A percentile compares a stretch with the other conserved stretches of the same genome.
Conservation (phyloP, 1,139 yeast genomes). For the Kurtzmaniella quercitrusa region DNA sequence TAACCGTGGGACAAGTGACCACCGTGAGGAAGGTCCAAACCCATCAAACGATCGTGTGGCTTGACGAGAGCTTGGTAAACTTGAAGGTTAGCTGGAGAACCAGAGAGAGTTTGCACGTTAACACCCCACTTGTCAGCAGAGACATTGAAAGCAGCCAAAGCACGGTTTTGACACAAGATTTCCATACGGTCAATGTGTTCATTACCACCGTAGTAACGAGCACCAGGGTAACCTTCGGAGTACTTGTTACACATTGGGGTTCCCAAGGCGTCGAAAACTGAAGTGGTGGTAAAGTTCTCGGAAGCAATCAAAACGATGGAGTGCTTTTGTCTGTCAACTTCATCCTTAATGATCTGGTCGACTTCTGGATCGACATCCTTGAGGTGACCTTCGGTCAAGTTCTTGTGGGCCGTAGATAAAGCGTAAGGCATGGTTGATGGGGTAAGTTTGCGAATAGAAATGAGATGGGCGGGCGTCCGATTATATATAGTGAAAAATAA, state of each 20-base stretch:
- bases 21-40: slow-evolving; percentile 95
- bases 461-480: neutral
- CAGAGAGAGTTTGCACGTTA: slow-evolving; percentile 92
- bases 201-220: slow-evolving; percentile 86
- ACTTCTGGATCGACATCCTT: slow-evolving; percentile 82
- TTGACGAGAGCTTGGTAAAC: slow-evolving; percentile 93
- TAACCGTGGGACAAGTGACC: slow-evolving; percentile 98
- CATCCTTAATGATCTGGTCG: slow-evolving; percentile 77
- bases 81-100: slow-evolving; percentile 96
- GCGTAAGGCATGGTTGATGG: slow-evolving; percentile 46
- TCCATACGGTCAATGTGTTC: slow-evolving; percentile 95
- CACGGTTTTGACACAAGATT: slow-evolving; percentile 86
- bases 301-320: slow-evolving; percentile 93
- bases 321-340: slow-evolving; percentile 89
- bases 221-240: slow-evolving; percentile 87
- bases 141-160: slow-evolving; percentile 78
- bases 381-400: slow-evolving; percentile 65
- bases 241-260: slow-evolving; percentile 94
- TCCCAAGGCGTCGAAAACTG: slow-evolving; percentile 95
- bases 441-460: neutral
- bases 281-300: slow-evolving; percentile 94
- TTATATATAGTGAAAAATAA: neutral
- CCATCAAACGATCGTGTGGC: slow-evolving; percentile 96
- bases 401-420: slow-evolving; percentile 61
- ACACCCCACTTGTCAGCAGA: slow-evolving; percentile 94